Base-by-base conservation (phyloP, 306 rosid species). In the Malus orientalis region DNA sequence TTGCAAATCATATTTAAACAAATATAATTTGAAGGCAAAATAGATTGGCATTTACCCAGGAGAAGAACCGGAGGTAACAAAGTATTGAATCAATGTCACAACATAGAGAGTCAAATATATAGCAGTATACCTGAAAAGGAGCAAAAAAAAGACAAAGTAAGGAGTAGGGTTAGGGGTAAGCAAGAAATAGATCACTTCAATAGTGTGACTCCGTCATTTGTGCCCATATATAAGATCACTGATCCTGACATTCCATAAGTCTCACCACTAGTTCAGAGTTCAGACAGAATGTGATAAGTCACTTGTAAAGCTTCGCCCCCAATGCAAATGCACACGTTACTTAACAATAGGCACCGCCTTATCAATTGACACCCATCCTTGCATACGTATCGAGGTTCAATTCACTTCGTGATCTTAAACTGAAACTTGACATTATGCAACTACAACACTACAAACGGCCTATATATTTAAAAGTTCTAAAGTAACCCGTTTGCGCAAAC, bases 11-110 rank as follows among this genome's bases (percentile, higher is more conserved):
- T 54, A n/a, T 11, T 61, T 2, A 74, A 75, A 76, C 70, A 63
- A 74, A 11, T 76, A 63, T 16, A 10, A 70, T 69, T 47, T 69
- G 44, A 68, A 76, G 60, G 38, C 44, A 83, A 51, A 61, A 53
- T 66, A 81, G 53, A 61, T 70, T 62, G 53, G 44, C 78, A 77
- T 57, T 83, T 92, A 95, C 99, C 99, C 99, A 6, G 99, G 99
- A 71, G 97, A 90, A 72, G 99, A 88, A 81, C 86, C 18, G 58
- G 96, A 88, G 62, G 97, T 88, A 69, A 84, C 78, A 32, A 91
- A 92, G 87, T 95, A 92, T 67, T 90, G 99, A 75, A 84, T 74
- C 81, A 95, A 82, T 20, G 98, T 87, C 75, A 81, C 85, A 76
- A 84, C 80, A 78, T 83, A 84, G 63, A 95, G 90, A 87, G 90